Conservation (phyloP, 2,329 filamentous ascomycete genomes). For the Venturia nashicola region DNA sequence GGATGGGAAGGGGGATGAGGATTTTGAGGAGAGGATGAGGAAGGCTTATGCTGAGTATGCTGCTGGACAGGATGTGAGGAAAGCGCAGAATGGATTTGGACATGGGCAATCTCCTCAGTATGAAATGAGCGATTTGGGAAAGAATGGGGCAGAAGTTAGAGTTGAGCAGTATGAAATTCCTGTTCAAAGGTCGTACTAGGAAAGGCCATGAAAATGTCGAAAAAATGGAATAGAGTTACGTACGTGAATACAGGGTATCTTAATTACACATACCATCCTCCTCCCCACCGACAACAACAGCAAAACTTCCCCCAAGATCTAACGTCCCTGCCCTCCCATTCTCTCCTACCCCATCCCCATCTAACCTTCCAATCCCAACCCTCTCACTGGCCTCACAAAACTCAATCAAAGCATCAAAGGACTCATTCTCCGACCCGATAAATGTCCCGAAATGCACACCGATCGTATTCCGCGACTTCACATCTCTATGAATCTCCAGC, state of each 20-base stretch:
- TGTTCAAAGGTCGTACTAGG: neutral
- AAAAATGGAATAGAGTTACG: neutral
- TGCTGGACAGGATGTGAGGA: neutral
- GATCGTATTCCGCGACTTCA: neutral
- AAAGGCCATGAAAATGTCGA: neutral
- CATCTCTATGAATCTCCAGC: conserved; percentile 9
- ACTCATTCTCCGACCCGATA: conserved; percentile 6
- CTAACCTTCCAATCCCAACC: neutral
- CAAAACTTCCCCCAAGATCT: conserved; percentile 5
- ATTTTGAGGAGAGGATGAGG: neutral
- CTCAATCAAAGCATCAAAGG: conserved; percentile 4
- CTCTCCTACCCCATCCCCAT: neutral
- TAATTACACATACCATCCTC: neutral
- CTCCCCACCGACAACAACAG: conserved; percentile 3
- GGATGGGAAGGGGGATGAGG: conserved; percentile 1
- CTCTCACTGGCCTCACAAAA: conserved; percentile 3
- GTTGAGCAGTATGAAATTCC: neutral
- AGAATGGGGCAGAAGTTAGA: neutral
- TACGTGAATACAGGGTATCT: neutral
- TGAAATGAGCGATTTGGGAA: neutral
- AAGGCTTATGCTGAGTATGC: neutral
- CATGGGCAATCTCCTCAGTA: neutral
- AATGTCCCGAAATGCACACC: conserved; percentile 10
- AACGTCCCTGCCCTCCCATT: conserved; percentile 3
- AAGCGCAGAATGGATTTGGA: neutral